phyloP scores from a whole-genome alignment of 805 yeast species.

The Wickerhamiella qilinensis region DNA sequence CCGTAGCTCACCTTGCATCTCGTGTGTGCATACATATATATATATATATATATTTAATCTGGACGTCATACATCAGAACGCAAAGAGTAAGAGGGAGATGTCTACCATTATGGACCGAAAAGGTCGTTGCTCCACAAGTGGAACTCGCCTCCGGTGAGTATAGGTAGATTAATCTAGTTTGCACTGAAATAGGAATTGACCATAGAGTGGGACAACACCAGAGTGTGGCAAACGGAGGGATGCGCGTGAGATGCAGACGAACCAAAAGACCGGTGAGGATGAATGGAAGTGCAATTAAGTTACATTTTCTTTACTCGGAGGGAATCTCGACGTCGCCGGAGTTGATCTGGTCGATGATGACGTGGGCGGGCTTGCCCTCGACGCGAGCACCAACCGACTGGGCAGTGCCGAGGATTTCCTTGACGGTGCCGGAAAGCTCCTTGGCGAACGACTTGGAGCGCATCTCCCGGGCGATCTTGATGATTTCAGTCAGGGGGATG shows the following conservation, averaged over 20 bases:
- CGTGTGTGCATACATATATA: too few relatives aligned
- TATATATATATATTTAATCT: too few relatives aligned
- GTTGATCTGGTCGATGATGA: slow-evolving; percentile 94
- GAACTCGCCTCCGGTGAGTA: slow-evolving; percentile 8
- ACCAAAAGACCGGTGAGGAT: slow-evolving; percentile 2
- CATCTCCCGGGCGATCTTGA: slow-evolving; percentile 96
- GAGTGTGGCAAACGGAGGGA: slow-evolving; percentile 71
- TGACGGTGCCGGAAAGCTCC: slow-evolving; percentile 89
- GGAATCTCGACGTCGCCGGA: slow-evolving; percentile 84
- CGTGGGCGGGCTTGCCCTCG: slow-evolving; percentile 98
- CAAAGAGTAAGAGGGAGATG: too few relatives aligned
- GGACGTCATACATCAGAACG: too few relatives aligned
- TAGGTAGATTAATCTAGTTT: slow-evolving; percentile 8
- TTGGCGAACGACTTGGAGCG: slow-evolving; percentile 95
- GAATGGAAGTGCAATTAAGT: slow-evolving; percentile 5
- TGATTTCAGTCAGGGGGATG: slow-evolving; percentile 91
- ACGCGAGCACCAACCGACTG: slow-evolving; percentile 99
- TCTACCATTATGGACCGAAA: slow-evolving; percentile 8
- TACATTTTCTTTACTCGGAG: slow-evolving; percentile 17
- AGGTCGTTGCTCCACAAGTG: background rate
- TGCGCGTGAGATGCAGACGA: background rate
- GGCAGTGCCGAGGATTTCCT: slow-evolving; percentile 99
- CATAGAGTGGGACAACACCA: slow-evolving; percentile 36
- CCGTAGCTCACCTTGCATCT: too few relatives aligned
- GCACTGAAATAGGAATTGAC: slow-evolving; percentile 9